Evolutionary conservation across 129 eudicot genomes (phyloP).

Genomic region (Pittosporum tobira): DNA sequence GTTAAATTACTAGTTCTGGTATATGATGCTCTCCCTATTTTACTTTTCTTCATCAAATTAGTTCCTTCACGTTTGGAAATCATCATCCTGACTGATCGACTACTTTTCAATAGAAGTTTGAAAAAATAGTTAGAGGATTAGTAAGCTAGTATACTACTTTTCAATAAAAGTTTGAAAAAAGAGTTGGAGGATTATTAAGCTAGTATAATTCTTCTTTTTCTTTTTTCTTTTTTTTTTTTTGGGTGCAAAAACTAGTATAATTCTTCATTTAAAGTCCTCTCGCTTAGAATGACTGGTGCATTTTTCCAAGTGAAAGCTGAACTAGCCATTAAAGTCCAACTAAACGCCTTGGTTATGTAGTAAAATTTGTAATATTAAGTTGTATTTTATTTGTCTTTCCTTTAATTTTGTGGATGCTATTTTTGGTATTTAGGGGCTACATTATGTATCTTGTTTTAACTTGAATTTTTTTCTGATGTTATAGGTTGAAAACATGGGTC

Average conservation of each 20-base stretch:
- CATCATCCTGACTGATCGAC: background rate
- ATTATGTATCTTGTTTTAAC: background rate
- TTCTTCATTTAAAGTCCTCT: no score
- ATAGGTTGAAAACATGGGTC: constrained; percentile 97
- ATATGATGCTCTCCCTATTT: constrained; percentile 14
- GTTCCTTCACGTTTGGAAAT: background rate
- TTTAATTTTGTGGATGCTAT: background rate
- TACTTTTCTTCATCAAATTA: constrained; percentile 10
- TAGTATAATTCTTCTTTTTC: no score
- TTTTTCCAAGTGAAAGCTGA: no score
- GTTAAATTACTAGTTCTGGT: constrained; percentile 67
- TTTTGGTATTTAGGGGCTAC: background rate
- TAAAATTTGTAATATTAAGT: background rate
- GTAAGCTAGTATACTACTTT: no score
- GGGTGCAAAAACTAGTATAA: no score
- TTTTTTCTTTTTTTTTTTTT: no score
- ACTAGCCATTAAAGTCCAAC: background rate
- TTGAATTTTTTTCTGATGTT: constrained; percentile 4
- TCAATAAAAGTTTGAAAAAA: no score
- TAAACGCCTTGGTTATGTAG: background rate
- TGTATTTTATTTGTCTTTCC: background rate
- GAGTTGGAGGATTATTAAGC: no score
- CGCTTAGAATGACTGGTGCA: no score
- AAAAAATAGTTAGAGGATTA: no score
- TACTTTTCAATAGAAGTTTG: background rate